Percentiles rank a stretch among this genome's conserved stretches.
Conservation (phyloP, 192 early-diverging fungal genomes). For the Backusella luteola region DNA sequence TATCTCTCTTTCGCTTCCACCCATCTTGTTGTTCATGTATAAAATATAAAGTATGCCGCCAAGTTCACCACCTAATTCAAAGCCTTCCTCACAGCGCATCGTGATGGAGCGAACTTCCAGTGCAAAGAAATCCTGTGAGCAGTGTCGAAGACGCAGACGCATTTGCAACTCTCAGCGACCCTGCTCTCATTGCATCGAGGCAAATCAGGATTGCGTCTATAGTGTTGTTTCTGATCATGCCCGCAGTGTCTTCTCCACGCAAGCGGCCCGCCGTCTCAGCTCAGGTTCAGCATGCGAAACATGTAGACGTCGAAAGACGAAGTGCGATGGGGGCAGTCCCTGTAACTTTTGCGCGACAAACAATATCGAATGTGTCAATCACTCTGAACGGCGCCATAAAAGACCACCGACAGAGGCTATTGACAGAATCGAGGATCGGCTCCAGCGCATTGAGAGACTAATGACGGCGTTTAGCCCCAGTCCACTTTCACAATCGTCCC, state of each 20-base stretch:
- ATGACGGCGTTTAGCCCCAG: conserved; percentile 36
- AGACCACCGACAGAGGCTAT: conserved; percentile 26
- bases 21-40: neutral
- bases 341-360: conserved; percentile 31
- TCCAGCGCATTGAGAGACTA: conserved; percentile 33
- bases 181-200: conserved; percentile 31
- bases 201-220: conserved; percentile 29
- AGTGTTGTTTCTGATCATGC: conserved; percentile 30
- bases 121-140: conserved; percentile 27
- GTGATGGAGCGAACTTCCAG: conserved; percentile 24
- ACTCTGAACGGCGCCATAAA: conserved; percentile 26
- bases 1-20: conserved; percentile 8
- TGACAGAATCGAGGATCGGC: conserved; percentile 38
- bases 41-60: conserved; percentile 16
- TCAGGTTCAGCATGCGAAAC: conserved; percentile 39
- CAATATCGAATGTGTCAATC: conserved; percentile 32
- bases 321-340: conserved; percentile 36
- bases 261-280: conserved; percentile 21
- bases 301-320: conserved; percentile 36
- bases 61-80: conserved; percentile 23
- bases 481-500: conserved; percentile 18
- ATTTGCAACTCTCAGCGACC: conserved; percentile 33
- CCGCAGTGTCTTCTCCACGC: conserved; percentile 28
- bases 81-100: conserved; percentile 3
- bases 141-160: conserved; percentile 26